phyloP scores from a whole-genome alignment of 1,284 basidiomycete species.

The Macrocystidia cucumis region DNA sequence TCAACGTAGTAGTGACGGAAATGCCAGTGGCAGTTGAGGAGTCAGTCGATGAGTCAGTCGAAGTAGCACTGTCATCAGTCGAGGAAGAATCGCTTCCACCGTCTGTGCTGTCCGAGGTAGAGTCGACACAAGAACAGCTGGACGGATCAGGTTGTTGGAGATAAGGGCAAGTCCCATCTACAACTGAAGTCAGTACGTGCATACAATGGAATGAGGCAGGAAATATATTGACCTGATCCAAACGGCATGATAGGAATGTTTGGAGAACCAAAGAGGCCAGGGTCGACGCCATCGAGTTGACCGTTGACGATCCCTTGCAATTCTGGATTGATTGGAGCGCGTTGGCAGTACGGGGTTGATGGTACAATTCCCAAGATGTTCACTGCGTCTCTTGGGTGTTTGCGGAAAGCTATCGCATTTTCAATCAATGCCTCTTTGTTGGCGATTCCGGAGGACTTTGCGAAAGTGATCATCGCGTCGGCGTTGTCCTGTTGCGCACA shows the following conservation, averaged over 20 bases:
- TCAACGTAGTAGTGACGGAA: no score
- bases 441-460: constrained; percentile 30
- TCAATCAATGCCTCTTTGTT: constrained; percentile 32
- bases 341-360: constrained; percentile 33
- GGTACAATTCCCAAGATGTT: constrained; percentile 29
- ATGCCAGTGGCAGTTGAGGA: no score
- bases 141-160: constrained; percentile 25
- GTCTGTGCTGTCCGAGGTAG: constrained; percentile 9
- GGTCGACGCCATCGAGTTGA: constrained; percentile 31
- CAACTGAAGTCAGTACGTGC: background rate
- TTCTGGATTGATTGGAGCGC: constrained; percentile 29
- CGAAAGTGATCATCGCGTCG: constrained; percentile 40
- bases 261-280: constrained; percentile 28
- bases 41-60: no score
- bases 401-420: constrained; percentile 31
- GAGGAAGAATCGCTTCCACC: constrained; percentile 3
- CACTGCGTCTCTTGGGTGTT: constrained; percentile 32
- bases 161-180: constrained; percentile 33
- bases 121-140: constrained; percentile 22
- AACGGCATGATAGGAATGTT: constrained; percentile 24
- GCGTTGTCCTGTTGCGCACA: constrained; percentile 40
- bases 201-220: background rate
- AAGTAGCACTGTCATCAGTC: constrained; percentile 4
- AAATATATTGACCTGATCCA: constrained; percentile 20
- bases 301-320: constrained; percentile 29